These are phyloP conservation scores for Jacaranda copaia DNA, from an alignment of 257 asterid species.

Conservation along the genomic window DNA sequence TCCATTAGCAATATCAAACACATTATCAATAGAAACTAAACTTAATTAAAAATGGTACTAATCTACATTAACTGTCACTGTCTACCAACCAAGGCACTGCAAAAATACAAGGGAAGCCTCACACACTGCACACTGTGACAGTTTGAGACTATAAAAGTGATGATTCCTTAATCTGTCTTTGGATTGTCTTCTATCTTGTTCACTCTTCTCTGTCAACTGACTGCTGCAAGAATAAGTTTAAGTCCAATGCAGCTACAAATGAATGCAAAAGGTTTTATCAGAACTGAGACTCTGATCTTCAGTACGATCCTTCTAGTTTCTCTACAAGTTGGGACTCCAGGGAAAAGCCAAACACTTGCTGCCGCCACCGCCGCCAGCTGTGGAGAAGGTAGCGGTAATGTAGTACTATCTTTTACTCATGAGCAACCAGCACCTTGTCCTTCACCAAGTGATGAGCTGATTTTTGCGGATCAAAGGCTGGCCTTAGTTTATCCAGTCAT, in stretches of 20 bases:
- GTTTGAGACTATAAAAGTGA: slow-evolving; percentile 9
- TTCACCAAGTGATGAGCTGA: slow-evolving; percentile 21
- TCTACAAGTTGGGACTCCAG: not conserved
- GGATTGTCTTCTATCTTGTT: not conserved
- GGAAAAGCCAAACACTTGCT: not conserved
- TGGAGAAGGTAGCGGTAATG: not conserved
- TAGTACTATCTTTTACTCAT: slow-evolving; percentile 23
- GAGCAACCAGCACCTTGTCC: slow-evolving; percentile 34
- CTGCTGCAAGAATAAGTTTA: not conserved
- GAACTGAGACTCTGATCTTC: not conserved
- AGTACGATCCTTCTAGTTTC: slow-evolving; percentile 31
- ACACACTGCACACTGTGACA: slow-evolving; percentile 13
- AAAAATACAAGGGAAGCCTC: slow-evolving; percentile 25
- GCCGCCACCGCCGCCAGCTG: not conserved
- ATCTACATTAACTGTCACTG: slow-evolving; percentile 21
- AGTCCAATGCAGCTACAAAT: slow-evolving; percentile 23
- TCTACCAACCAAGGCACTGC: slow-evolving; percentile 41
- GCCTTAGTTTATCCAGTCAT: slow-evolving; percentile 69
- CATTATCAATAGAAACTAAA: slow-evolving; percentile 22
- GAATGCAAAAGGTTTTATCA: slow-evolving; percentile 10
- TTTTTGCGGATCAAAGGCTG: slow-evolving; percentile 68
- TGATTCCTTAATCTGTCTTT: not conserved
- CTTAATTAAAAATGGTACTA: not conserved
- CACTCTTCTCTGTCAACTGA: not conserved
- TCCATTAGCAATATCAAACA: not conserved